phyloP scores from a whole-genome alignment of 495 filamentous ascomycete genomes.

The Aspergillus diversus region DNA sequence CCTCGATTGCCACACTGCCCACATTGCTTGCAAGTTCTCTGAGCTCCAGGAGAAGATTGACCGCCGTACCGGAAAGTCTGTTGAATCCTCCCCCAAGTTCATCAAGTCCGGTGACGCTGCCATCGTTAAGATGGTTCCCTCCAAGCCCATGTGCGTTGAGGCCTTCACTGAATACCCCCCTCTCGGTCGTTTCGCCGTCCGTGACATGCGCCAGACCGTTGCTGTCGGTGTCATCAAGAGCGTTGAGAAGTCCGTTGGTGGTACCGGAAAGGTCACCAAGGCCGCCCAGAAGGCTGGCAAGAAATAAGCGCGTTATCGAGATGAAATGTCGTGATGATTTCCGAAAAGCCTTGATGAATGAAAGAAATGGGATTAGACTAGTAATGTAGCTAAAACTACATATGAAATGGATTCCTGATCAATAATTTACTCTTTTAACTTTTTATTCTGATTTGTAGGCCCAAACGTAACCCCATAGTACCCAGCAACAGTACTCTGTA shows the following conservation, averaged over 20 bases:
- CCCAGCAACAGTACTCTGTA: too few species aligned
- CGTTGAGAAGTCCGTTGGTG: constrained; percentile 74
- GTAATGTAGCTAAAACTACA: constrained; percentile 24
- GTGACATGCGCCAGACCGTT: constrained; percentile 86
- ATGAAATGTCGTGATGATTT: constrained; percentile 21
- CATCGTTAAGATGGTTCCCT: constrained; percentile 99
- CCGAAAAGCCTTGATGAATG: constrained; percentile 22
- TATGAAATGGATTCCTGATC: constrained; percentile 18
- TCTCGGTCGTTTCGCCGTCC: constrained; percentile 98
- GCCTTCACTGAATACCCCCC: constrained; percentile 99
- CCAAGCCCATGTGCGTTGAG: constrained; percentile 99
- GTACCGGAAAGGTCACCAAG: constrained; percentile 77
- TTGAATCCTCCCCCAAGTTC: constrained; percentile 92
- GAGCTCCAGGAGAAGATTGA: constrained; percentile 99
- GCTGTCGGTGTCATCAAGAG: constrained; percentile 96
- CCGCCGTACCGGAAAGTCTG: constrained; percentile 98
- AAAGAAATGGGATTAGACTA: constrained; percentile 25
- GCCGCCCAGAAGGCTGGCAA: constrained; percentile 68
- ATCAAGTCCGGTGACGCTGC: constrained; percentile 99
- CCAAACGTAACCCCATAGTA: background rate
- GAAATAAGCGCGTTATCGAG: constrained; percentile 54
- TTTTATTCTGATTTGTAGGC: constrained; percentile 1
- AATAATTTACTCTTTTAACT: background rate
- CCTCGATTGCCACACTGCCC: constrained; percentile 98
- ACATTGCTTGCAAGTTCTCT: constrained; percentile 99